A percentile compares a stretch with the other conserved stretches of the same genome.
phyloP scores from a whole-genome alignment of 2,329 filamentous ascomycete species.

The Neofusicoccum kwambonambiense region DNA sequence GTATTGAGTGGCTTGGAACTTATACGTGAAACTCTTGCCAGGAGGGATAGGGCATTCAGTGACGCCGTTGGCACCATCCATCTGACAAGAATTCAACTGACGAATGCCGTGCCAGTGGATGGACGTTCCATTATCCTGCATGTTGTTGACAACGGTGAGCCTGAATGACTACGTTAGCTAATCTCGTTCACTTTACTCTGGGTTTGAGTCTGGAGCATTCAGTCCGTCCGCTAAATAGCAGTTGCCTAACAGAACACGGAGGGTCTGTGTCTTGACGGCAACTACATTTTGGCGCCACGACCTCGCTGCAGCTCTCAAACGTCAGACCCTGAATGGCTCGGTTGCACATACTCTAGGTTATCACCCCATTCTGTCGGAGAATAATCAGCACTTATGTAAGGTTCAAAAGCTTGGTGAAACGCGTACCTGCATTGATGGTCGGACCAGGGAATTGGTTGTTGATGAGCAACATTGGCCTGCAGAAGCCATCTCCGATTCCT shows the following conservation, averaged over 20 bases:
- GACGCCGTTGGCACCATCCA: constrained; percentile 56
- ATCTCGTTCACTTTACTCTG: too few relatives aligned
- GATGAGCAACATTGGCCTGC: constrained; percentile 40
- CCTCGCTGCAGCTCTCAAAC: too few relatives aligned
- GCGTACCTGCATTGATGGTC: constrained; percentile 55
- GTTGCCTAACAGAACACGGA: neutral
- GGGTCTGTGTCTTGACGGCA: neutral
- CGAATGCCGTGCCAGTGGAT: constrained; percentile 64
- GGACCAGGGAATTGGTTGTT: constrained; percentile 65
- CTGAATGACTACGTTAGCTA: neutral
- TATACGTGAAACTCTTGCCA: constrained; percentile 48
- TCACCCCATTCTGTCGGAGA: constrained; percentile 44
- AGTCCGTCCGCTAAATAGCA: neutral
- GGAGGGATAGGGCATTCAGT: constrained; percentile 39
- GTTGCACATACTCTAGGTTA: constrained; percentile 34
- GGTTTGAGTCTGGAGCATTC: too few relatives aligned
- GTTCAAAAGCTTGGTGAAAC: constrained; percentile 34
- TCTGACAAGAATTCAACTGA: constrained; percentile 53
- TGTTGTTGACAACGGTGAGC: constrained; percentile 50
- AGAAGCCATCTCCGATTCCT: constrained; percentile 28
- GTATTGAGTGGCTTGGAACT: constrained; percentile 49
- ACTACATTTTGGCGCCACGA: neutral
- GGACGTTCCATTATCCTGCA: constrained; percentile 57
- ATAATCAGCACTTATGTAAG: neutral
- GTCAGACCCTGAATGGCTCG: neutral